Conservation (phyloP, 1,284 basidiomycete species). For the Ceratobasidium sp. region DNA sequence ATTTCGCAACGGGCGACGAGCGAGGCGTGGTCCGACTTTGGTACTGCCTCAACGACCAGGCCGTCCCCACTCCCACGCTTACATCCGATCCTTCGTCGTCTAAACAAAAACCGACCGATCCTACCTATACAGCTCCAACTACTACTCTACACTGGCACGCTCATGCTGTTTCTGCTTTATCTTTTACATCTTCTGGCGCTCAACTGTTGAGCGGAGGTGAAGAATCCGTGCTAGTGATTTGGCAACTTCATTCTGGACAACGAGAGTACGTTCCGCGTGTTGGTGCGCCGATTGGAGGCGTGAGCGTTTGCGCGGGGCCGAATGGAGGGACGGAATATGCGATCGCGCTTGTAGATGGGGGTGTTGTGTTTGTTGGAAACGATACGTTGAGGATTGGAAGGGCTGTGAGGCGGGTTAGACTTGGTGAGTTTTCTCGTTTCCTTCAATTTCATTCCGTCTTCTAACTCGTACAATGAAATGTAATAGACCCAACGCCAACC, state of each 20-base stretch:
- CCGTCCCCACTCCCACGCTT: conserved; percentile 46
- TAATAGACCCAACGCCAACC: conserved; percentile 1
- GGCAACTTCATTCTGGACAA: conserved; percentile 89
- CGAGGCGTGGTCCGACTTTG: conserved; percentile 89
- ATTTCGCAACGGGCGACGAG: conserved; percentile 93
- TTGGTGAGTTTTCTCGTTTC: conserved; percentile 63
- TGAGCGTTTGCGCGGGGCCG: conserved; percentile 68
- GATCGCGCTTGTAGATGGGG: conserved; percentile 84
- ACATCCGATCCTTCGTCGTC: conserved; percentile 50
- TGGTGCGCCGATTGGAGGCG: conserved; percentile 79
- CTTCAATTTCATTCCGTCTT: not conserved
- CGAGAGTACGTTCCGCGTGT: conserved; percentile 93
- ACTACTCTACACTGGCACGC: conserved; percentile 97
- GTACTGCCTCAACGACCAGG: conserved; percentile 83
- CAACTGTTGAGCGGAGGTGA: conserved; percentile 96
- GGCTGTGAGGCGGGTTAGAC: conserved; percentile 80
- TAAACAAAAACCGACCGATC: conserved; percentile 57
- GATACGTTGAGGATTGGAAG: conserved; percentile 77
- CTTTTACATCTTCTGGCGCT: conserved; percentile 91
- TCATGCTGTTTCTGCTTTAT: conserved; percentile 89
- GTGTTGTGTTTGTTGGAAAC: conserved; percentile 80
- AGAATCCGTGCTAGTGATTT: conserved; percentile 94
- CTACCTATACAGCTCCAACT: conserved; percentile 81
- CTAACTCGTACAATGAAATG: not conserved
- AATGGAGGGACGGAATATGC: conserved; percentile 86